Evolutionary conservation across 2,329 filamentous ascomycete genomes (phyloP).

Genomic region (Penicillium sp.): DNA sequence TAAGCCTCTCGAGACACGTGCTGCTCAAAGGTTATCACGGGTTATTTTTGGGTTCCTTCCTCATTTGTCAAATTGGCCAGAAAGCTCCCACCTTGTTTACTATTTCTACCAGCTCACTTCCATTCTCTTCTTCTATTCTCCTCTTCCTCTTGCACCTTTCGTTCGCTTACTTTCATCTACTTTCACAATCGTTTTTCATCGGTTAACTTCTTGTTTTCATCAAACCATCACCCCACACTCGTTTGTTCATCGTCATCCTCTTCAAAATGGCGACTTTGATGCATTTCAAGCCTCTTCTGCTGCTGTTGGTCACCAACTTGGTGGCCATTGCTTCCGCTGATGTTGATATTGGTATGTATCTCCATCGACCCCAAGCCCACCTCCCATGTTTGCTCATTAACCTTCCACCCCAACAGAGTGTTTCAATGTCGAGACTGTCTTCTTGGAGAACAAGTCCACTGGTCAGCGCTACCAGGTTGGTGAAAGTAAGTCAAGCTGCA

Average conservation of each 20-base stretch:
- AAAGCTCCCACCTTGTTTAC: conserved; percentile 2
- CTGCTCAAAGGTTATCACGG: neutral
- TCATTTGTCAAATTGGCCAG: too few relatives aligned
- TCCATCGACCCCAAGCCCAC: neutral
- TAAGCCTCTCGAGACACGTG: neutral
- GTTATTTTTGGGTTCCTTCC: conserved; percentile 3
- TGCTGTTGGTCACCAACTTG: conserved; percentile 23
- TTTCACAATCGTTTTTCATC: conserved; percentile 4
- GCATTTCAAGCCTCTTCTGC: conserved; percentile 16
- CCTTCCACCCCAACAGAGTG: neutral
- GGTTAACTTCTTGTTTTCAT: neutral
- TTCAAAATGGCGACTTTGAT: conserved; percentile 10
- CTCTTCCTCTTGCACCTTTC: conserved; percentile 1
- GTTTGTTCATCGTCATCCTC: neutral
- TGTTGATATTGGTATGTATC: conserved; percentile 3
- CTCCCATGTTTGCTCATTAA: neutral
- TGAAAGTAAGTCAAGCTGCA: conserved; percentile 1
- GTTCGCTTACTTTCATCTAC: neutral
- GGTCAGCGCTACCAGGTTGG: conserved; percentile 1
- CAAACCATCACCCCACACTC: conserved; percentile 1
- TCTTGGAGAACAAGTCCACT: conserved; percentile 1
- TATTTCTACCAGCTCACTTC: neutral
- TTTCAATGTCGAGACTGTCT: neutral
- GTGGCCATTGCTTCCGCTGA: conserved; percentile 12
- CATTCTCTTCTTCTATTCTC: neutral